Base-by-base conservation (phyloP, 2,329 filamentous ascomycete genomes). In the Triangularia verruculosa region DNA sequence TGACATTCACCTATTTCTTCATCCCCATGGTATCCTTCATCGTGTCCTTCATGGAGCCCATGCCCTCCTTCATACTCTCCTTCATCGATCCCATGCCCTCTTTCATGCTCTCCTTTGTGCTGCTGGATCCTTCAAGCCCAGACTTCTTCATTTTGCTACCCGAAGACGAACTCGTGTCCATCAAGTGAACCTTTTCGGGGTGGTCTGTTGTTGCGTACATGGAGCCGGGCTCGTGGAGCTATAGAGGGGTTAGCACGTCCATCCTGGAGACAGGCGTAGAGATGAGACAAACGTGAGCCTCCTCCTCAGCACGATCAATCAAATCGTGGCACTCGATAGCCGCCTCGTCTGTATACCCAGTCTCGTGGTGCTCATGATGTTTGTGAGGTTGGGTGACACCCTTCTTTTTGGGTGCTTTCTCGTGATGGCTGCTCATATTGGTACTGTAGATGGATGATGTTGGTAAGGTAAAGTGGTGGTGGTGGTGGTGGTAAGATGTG, bases 271-370 rank as follows among this genome's bases (percentile, higher is more conserved):
- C n/a, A n/a, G n/a, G n/a, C n/a, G n/a, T n/a, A n/a, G n/a, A n/a
- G n/a, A n/a, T n/a, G 4, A 22, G n/a, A 60, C 65, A 9, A 57
- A 70, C 69, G 54, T 70, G 69, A 2, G 69, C 68, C 47, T 69
- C 64, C 57, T 70, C 68, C 62, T 70, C 69, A 59, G 69, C 69
- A n/a, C 56, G 56, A 57, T 70, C 64, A 57, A 70, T 70, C 54
- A 70, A 32, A 52, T 70, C 69, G 60, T 70, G 69, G 34, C 62
- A 64, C 57, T 70, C 69, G 56, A 65, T 64, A 15, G 67, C 58
- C 39, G 61, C 68, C 39, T 69, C 64, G 56, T 70, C 69, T 59
- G 68, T 69, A 57, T 70, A 70, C 34, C 69, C 69, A 13, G 67
- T 59, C 57, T 67, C 66, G 13, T 66, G 64, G 59, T 65, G 62